Conservation (phyloP, 371 early-diverging fungal genomes). For the Syncephalastrum racemosum region DNA sequence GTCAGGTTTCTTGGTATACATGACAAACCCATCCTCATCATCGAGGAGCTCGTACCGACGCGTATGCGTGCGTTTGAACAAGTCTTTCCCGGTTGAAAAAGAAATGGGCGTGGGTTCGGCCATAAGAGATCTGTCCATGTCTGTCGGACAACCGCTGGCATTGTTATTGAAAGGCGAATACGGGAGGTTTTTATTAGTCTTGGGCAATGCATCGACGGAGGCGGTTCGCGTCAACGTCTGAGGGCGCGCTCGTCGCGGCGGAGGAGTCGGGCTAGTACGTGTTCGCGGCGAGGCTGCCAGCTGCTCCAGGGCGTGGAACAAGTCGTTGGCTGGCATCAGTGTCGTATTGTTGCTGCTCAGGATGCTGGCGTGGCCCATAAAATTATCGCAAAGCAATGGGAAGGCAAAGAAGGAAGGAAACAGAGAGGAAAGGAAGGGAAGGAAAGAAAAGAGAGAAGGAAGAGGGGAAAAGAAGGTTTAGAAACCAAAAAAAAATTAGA, state of each 20-base stretch:
- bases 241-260: background rate
- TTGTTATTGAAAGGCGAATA: constrained; percentile 11
- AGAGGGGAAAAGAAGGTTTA: background rate
- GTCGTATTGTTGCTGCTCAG: too few species aligned
- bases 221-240: background rate
- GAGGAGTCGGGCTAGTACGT: background rate
- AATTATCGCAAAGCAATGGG: constrained; percentile 1
- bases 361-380: constrained; percentile 2
- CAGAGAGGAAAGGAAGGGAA: constrained; percentile 3
- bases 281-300: background rate
- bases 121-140: constrained; percentile 1
- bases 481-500: too few species aligned
- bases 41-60: too few species aligned
- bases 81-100: too few species aligned
- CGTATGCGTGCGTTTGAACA: too few species aligned
- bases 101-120: background rate
- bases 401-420: background rate
- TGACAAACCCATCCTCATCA: too few species aligned
- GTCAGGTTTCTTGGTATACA: background rate
- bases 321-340: background rate
- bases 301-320: constrained; percentile 3
- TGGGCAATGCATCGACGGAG: constrained; percentile 4
- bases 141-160: background rate
- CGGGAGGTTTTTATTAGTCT: constrained; percentile 9
- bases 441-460: background rate